A percentile compares a stretch with the other conserved stretches of the same genome.
These are phyloP conservation scores for Coemansia sp. DNA, from an alignment of 192 early-diverging fungal species.

Conservation along the genomic window DNA sequence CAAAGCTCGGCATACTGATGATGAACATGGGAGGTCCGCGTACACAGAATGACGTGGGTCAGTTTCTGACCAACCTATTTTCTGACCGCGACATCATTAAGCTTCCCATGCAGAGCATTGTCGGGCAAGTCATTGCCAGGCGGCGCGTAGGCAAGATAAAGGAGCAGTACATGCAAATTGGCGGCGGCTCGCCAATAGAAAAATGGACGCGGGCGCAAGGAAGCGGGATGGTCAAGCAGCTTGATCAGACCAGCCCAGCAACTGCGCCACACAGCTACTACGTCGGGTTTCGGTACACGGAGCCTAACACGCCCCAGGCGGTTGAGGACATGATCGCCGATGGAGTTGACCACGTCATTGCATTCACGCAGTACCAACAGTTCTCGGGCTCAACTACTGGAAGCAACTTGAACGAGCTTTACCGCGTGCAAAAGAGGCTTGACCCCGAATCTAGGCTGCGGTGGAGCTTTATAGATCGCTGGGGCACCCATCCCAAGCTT, in stretches of 20 bases:
- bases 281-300: slow-evolving; percentile 90
- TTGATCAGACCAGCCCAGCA: slow-evolving; percentile 75
- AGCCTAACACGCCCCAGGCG: slow-evolving; percentile 74
- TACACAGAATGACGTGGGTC: slow-evolving; percentile 72
- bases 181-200: slow-evolving; percentile 92
- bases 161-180: slow-evolving; percentile 90
- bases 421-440: slow-evolving; percentile 59
- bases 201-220: slow-evolving; percentile 91
- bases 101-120: slow-evolving; percentile 74
- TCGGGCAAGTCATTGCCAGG: slow-evolving; percentile 77
- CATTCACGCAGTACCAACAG: slow-evolving; percentile 94
- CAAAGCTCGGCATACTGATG: slow-evolving; percentile 77
- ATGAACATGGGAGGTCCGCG: slow-evolving; percentile 95
- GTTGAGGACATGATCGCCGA: slow-evolving; percentile 79
- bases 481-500: slow-evolving; percentile 85
- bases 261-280: slow-evolving; percentile 89
- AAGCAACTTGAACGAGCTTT: slow-evolving; percentile 88
- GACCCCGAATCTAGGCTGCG: slow-evolving; percentile 69
- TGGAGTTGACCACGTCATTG: slow-evolving; percentile 81
- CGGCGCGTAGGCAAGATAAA: slow-evolving; percentile 83
- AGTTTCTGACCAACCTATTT: slow-evolving; percentile 84
- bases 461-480: slow-evolving; percentile 97
- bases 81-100: slow-evolving; percentile 91
- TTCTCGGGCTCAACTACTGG: slow-evolving; percentile 97
- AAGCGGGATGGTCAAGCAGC: slow-evolving; percentile 67